A percentile compares a stretch with the other conserved stretches of the same genome.
These are phyloP conservation scores for Xylariaceae sp. DNA, from an alignment of 2,329 filamentous ascomycete genomes.

Conservation along the genomic window DNA sequence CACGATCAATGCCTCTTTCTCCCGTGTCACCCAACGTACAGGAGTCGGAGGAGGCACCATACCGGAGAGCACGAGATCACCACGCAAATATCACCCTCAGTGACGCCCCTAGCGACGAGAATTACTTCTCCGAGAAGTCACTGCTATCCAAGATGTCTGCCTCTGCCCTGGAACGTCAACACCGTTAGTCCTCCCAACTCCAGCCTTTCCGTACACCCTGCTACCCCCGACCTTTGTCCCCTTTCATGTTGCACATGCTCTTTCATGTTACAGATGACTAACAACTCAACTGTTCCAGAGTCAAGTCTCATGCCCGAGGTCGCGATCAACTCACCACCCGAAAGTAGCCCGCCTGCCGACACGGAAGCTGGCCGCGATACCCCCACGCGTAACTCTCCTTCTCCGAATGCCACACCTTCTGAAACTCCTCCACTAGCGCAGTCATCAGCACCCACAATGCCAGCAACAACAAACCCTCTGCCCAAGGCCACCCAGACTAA, in stretches of 20 bases:
- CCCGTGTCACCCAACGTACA: slow-evolving; percentile 48
- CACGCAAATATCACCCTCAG: slow-evolving; percentile 32
- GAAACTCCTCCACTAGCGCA: slow-evolving; percentile 21
- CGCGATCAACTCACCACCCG: slow-evolving; percentile 25
- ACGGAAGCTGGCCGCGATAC: slow-evolving; percentile 44
- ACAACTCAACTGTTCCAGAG: slow-evolving; percentile 15
- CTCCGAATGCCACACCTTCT: slow-evolving; percentile 31
- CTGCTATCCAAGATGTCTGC: slow-evolving; percentile 11
- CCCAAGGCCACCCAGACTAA: too few relatives aligned
- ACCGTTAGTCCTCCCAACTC: slow-evolving; percentile 18
- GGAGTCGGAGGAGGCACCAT: slow-evolving; percentile 40
- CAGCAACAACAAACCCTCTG: neutral
- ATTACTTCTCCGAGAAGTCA: slow-evolving; percentile 17
- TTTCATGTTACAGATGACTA: neutral
- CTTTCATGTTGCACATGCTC: neutral
- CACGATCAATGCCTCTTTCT: slow-evolving; percentile 45
- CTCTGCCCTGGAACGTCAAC: slow-evolving; percentile 12
- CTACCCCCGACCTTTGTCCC: neutral
- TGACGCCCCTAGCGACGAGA: slow-evolving; percentile 13
- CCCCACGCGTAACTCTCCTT: slow-evolving; percentile 36
- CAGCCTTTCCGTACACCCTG: neutral
- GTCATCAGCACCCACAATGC: slow-evolving; percentile 19
- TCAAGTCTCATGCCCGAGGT: slow-evolving; percentile 20
- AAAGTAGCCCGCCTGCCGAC: slow-evolving; percentile 35
- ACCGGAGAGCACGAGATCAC: slow-evolving; percentile 48